Base-by-base conservation (phyloP, 306 rosid genomes). In the Pyrus pyrifolia region DNA sequence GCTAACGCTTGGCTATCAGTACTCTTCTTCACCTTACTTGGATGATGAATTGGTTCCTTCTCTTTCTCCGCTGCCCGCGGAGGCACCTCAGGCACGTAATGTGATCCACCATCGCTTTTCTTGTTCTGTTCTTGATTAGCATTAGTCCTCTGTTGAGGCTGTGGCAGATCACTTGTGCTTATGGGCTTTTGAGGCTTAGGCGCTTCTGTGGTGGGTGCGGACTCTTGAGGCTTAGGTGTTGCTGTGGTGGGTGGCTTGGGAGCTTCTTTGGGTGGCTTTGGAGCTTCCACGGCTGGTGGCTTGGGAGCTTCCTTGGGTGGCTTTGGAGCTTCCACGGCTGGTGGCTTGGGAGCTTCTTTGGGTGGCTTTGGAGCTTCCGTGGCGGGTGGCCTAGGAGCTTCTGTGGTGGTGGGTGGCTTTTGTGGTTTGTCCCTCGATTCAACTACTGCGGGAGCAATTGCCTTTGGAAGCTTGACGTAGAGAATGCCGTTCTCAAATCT, bases 401-500 rank as follows among this genome's bases (percentile, higher is more conserved):
- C 55, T 61, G 67, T 1, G 33, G 66, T 27, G 66, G 66, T 17
- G 2, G 57, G 61, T 67, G 80, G 63, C 72, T 27, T 25, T 33
- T 69, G 27, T 72, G 70, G 30, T 14, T 71, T n/a, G 23, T 0
- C 64, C 1, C 15, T 62, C 6, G 78, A 78, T 52, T 73, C 67
- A 25, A 64, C 57, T 7, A 1, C 51, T 2, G 1, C 51, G 2
- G 80, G 76, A 19, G 78, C 59, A 22, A 67, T 75, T 4, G 60
- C 31, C 51, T 88, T 90, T 1, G 93, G 89, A 4, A 83, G 73
- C 65, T 71, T 90, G 79, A 89, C 60, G 19, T 79, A 35, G 14
- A 91, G 79, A 2, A 84, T 17, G 70, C 89, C 89, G 29, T 44
- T 79, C 23, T 88, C 92, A 76, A 83, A 88, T n/a, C 79, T 91